phyloP scores from a whole-genome alignment of 768 basidiomycete genomes.

The Mycena amicta region DNA sequence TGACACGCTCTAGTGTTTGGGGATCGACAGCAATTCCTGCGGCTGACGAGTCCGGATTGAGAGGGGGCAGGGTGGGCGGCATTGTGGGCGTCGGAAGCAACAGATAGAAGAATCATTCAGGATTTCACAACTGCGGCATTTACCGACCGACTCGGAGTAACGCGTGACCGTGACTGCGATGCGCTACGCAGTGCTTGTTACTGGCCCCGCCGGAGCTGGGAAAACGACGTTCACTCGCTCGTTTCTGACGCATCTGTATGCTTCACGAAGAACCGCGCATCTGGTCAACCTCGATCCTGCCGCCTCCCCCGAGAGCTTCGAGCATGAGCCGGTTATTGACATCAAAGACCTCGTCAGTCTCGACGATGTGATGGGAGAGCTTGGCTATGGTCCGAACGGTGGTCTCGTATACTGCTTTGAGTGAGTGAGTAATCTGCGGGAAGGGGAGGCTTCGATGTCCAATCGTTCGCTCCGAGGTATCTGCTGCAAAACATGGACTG shows the following conservation, averaged over 20 bases:
- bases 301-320: conserved; percentile 82
- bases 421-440: conserved; percentile 66
- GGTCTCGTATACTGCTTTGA: conserved; percentile 98
- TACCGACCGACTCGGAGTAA: too few relatives aligned
- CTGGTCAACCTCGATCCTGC: conserved; percentile 98
- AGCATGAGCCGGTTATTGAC: conserved; percentile 90
- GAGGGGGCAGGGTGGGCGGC: conserved; percentile 74
- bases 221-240: not conserved
- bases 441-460: too few relatives aligned
- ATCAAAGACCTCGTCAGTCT: conserved; percentile 91
- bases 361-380: conserved; percentile 94
- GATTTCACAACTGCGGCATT: too few relatives aligned
- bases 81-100: not conserved
- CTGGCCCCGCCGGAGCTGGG: not conserved
- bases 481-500: conserved; percentile 97
- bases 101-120: too few relatives aligned
- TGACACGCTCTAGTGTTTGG: conserved; percentile 82
- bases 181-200: not conserved
- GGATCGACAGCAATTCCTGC: conserved; percentile 88
- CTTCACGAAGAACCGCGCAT: conserved; percentile 79
- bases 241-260: not conserved
- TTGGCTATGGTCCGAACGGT: conserved; percentile 95
- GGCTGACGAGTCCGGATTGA: conserved; percentile 68
- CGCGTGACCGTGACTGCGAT: too few relatives aligned
- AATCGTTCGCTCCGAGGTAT: conserved; percentile 35